A percentile compares a stretch with the other conserved stretches of the same genome.
Conservation (phyloP, 2,329 filamentous ascomycete species). For the Thielaviopsis ethacetica region DNA sequence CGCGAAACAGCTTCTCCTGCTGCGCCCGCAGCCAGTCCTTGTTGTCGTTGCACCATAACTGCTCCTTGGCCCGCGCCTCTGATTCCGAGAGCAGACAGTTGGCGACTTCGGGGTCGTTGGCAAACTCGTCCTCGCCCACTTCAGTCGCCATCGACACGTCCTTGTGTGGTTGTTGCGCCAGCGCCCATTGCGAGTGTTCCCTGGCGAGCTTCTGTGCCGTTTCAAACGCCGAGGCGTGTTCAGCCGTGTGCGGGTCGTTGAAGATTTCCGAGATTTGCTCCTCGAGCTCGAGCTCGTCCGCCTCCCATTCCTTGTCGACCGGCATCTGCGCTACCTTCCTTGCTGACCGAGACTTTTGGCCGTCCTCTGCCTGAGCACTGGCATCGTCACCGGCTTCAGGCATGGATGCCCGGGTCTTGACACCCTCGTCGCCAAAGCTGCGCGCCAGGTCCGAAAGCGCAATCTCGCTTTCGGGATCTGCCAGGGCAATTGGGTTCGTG, state of each 20-base stretch:
- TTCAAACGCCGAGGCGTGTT: conserved; percentile 41
- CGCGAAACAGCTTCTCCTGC: conserved; percentile 66
- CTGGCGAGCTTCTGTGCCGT: conserved; percentile 38
- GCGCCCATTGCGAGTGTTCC: conserved; percentile 35
- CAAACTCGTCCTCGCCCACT: conserved; percentile 69
- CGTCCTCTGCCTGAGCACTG: conserved; percentile 9
- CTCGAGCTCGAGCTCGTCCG: conserved; percentile 49
- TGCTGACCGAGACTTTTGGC: neutral
- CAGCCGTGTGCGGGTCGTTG: conserved; percentile 39
- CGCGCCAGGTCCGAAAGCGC: conserved; percentile 26
- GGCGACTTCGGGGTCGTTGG: conserved; percentile 71
- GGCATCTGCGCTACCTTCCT: conserved; percentile 25
- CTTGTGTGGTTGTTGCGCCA: conserved; percentile 30
- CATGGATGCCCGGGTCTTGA: neutral
- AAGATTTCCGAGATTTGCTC: conserved; percentile 56
- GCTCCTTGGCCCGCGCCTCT: conserved; percentile 71
- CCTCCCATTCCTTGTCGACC: conserved; percentile 45
- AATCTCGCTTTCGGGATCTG: conserved; percentile 14
- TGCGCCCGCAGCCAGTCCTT: conserved; percentile 81
- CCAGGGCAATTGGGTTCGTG: conserved; percentile 9
- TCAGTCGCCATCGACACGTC: conserved; percentile 42
- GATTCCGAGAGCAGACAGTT: conserved; percentile 59
- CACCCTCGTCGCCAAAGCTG: conserved; percentile 26
- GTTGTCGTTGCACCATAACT: conserved; percentile 88
- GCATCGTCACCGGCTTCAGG: conserved; percentile 18